Evolutionary conservation across 2,329 filamentous ascomycete species (phyloP), one percentile per base, ranked within the genome.

Genomic region (Diaporthe australafricana): DNA sequence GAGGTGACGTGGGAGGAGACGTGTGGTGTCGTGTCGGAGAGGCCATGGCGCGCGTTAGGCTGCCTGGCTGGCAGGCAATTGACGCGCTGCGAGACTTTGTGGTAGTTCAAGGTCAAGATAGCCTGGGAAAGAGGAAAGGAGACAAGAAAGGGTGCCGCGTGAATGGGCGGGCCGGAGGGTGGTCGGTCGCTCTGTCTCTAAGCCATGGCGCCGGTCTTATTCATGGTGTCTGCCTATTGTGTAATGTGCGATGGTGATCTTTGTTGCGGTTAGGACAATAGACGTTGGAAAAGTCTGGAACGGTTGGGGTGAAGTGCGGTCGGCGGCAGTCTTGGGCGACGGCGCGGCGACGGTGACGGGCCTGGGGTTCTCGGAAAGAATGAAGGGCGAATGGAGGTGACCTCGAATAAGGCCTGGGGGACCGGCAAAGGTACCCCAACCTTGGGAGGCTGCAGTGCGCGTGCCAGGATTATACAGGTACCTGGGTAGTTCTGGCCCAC

Each of bases 1-100:
- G 84, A 45, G 88, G 87, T 47, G 88, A 90, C 3, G 87, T 89
- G n/a, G 84, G 84, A 16, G 83, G 79, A 45, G 85, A 81, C 66
- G 80, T 78, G 42, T 80, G 79, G 66, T 81, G 78, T 12, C 42
- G 40, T 32, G 40, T 53, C 40, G 70, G 62, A 65, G 67, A 52
- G 55, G 65, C 71, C 73, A 74, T 73, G 30, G 62, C 42, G 60
- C 62, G 47, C 68, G 62, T 25, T 30, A 57, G 35, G 47, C 48
- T 70, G 62, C 30, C 68, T 70, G 66, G n/a, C 53, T 68, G 40
- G 38, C 45, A 66, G 56, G 52, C 56, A 48, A 56, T 63, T 65
- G 40, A 50, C 40, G 48, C 16, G 38, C 42, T 52, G 60, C 50
- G 40, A 52, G 67, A 60, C 67, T 48, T 55, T 42, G 45, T n/a